Percentiles rank a stretch among this genome's conserved stretches.
Evolutionary conservation across 371 early-diverging fungal genomes (phyloP).

Genomic region (Polyrhizophydium stewartii): DNA sequence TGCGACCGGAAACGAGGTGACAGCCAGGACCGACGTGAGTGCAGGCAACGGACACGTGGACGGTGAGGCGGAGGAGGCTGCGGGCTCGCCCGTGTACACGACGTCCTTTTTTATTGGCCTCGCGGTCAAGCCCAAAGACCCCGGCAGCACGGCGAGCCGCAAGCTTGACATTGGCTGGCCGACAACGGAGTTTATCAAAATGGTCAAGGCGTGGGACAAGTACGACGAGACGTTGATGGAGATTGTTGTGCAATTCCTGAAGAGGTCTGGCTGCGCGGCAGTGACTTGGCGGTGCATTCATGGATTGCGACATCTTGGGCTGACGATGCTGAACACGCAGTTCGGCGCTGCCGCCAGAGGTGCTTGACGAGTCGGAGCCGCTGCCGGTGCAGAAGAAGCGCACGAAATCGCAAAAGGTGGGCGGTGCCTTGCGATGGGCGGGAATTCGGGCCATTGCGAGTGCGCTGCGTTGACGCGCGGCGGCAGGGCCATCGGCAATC

Average conservation of each 20-base stretch:
- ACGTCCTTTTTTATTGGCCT: conserved; percentile 90
- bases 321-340: neutral
- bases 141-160: conserved; percentile 28
- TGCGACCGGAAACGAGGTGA: neutral
- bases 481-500: neutral
- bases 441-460: neutral
- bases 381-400: conserved; percentile 12
- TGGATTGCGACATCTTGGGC: neutral
- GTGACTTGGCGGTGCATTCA: neutral
- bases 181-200: conserved; percentile 69
- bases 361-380: conserved; percentile 4
- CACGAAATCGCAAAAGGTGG: neutral
- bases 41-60: too few species aligned
- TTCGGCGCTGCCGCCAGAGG: neutral
- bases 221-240: conserved; percentile 67
- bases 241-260: conserved; percentile 64
- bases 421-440: neutral
- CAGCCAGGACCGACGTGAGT: neutral
- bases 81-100: conserved; percentile 51
- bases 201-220: conserved; percentile 77
- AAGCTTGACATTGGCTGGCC: conserved; percentile 69
- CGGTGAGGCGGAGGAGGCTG: neutral
- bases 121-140: conserved; percentile 25
- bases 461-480: neutral
- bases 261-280: conserved; percentile 50